phyloP scores from a whole-genome alignment of 2,329 filamentous ascomycete genomes.

The Clonostachys byssicola region DNA sequence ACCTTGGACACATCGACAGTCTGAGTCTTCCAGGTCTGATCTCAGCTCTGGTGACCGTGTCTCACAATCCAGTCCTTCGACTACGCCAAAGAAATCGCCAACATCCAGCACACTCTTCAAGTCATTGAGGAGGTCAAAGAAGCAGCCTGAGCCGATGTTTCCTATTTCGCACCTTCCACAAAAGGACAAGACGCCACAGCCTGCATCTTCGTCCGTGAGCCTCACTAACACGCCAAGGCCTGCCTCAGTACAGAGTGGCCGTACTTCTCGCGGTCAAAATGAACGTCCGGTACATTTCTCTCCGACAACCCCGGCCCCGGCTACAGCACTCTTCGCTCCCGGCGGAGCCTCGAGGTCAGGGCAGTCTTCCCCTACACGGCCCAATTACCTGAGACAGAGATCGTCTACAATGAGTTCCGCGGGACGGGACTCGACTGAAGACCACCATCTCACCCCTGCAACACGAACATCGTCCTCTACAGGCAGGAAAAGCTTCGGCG shows the following conservation, averaged over 20 bases:
- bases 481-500: conserved; percentile 90
- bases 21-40: conserved; percentile 86
- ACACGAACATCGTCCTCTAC: conserved; percentile 81
- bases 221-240: conserved; percentile 30
- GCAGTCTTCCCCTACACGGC: conserved; percentile 65
- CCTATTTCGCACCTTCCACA: conserved; percentile 82
- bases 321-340: conserved; percentile 38
- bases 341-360: conserved; percentile 39
- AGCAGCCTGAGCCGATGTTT: conserved; percentile 73
- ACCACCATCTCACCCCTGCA: conserved; percentile 62
- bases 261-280: too few relatives aligned
- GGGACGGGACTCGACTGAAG: conserved; percentile 67
- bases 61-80: conserved; percentile 53
- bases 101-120: conserved; percentile 75
- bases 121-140: conserved; percentile 67
- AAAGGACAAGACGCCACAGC: conserved; percentile 46
- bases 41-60: conserved; percentile 68
- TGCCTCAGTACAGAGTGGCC: conserved; percentile 22
- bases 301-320: conserved; percentile 30
- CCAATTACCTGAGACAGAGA: conserved; percentile 62
- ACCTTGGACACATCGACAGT: conserved; percentile 30
- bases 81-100: conserved; percentile 55
- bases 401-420: conserved; percentile 90
- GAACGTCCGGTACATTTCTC: conserved; percentile 1
- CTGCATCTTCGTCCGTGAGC: conserved; percentile 35